Base-by-base conservation (phyloP, 2,329 filamentous ascomycete genomes). In the Diaporthe eres region DNA sequence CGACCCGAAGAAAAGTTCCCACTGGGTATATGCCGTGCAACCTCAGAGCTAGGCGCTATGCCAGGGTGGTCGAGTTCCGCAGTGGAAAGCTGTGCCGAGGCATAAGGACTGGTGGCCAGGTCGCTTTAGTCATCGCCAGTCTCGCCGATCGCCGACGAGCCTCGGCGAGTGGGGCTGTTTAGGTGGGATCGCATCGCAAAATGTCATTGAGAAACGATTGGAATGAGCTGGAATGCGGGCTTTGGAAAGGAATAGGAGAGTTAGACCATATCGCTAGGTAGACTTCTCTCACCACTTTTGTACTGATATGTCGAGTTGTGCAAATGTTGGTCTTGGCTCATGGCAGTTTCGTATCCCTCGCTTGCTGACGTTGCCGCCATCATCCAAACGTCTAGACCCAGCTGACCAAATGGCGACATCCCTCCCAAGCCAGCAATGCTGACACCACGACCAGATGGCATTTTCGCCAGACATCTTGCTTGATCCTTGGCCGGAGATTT, bases 121-220 rank as follows among this genome's bases (percentile, higher is more conserved):
- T 17, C n/a, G n/a, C 17, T 53, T 63, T 65, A 28, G 57, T 53
- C 57, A 61, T 68, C 31, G 10, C 7, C 63, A 51, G 65, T 49
- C 31, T 55, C 47, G 71, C 71, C 58, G 71, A 73, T 65, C 58
- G 37, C 58, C 58, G 71, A 73, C 19, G 37, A 44, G 61, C 71
- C 71, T 65, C 71, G 58, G 71, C 22, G 65, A 70, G 65, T 70
- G 65, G 65, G 65, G 65, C 44, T 55, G 28, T n/a, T 28, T 7
- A 55, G n/a, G 34, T 39, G 65, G 65, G 34, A 39, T 42, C 65
- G 15, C 49, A 19, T 42, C 6, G 65, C 22, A 42, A 19, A 22
- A 55, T 22, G 34, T 22, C n/a, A n/a, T 28, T 42, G 34, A 70
- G 49, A 39, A 55, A 28, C 10, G n/a, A 25, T 55, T 42, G 22